Conservation (phyloP, 805 yeast species). For the Zygosaccharomyces bailii region DNA sequence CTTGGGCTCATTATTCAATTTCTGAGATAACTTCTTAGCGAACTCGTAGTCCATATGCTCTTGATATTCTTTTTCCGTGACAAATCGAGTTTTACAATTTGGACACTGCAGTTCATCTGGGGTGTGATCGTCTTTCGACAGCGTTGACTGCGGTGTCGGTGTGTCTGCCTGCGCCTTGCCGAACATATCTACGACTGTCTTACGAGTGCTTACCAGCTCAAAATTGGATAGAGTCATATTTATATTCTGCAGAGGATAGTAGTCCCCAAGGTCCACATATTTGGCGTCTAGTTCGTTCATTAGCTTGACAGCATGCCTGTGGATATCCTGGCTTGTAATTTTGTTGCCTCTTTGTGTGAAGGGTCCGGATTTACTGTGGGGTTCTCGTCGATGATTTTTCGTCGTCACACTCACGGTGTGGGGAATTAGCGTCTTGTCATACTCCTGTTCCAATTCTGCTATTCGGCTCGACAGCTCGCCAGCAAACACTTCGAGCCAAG, state of each 20-base stretch:
- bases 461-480: slow-evolving; percentile 74
- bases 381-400: slow-evolving; percentile 27
- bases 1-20: slow-evolving; percentile 37
- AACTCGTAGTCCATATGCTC: slow-evolving; percentile 57
- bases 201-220: slow-evolving; percentile 40
- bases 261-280: slow-evolving; percentile 22
- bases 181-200: slow-evolving; percentile 35
- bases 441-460: slow-evolving; percentile 67
- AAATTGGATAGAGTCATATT: slow-evolving; percentile 54
- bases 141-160: background rate
- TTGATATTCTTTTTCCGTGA: slow-evolving; percentile 16
- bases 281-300: slow-evolving; percentile 40
- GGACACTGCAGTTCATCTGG: slow-evolving; percentile 15
- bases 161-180: slow-evolving; percentile 16
- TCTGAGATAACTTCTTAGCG: slow-evolving; percentile 48
- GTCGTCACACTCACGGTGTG: slow-evolving; percentile 44
- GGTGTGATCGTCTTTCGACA: background rate
- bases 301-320: slow-evolving; percentile 38
- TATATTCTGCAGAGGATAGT: slow-evolving; percentile 50
- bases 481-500: slow-evolving; percentile 80
- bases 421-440: slow-evolving; percentile 40
- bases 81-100: slow-evolving; percentile 23
- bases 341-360: slow-evolving; percentile 10
- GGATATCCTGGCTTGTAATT: slow-evolving; percentile 26
- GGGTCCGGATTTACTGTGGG: slow-evolving; percentile 25